Percentiles rank a stretch among this genome's conserved stretches.
Evolutionary conservation across 345 rosid species (phyloP).

Genomic region (Geranium rotundifolium): DNA sequence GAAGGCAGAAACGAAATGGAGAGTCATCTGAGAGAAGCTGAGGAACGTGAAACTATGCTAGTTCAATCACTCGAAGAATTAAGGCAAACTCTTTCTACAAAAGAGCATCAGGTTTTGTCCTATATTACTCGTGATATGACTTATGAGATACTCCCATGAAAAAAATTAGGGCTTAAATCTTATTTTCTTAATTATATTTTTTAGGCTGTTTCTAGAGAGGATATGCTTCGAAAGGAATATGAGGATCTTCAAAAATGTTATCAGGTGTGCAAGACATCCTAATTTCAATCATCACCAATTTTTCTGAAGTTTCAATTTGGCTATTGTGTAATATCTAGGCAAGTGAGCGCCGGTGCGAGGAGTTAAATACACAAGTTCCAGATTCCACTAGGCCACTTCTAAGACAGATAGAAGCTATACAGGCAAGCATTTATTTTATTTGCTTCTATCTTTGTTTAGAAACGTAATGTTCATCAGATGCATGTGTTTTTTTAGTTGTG

Average conservation of each 20-base stretch:
- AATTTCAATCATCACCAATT: background rate
- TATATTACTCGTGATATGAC: background rate
- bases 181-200: constrained; percentile 10
- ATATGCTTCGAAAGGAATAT: constrained; percentile 60
- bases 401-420: constrained; percentile 97
- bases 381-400: constrained; percentile 97
- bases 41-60: constrained; percentile 89
- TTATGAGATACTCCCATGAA: background rate
- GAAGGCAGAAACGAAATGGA: constrained; percentile 88
- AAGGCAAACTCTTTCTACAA: constrained; percentile 82
- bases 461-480: background rate
- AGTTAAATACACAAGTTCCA: constrained; percentile 92
- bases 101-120: constrained; percentile 73
- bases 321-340: constrained; percentile 34
- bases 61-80: constrained; percentile 89
- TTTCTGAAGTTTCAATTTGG: background rate
- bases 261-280: constrained; percentile 35
- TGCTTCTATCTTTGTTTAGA: background rate
- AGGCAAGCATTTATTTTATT: constrained; percentile 30
- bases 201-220: constrained; percentile 78
- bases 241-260: constrained; percentile 90
- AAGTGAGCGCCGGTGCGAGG: constrained; percentile 98
- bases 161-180: constrained; percentile 1
- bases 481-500: background rate
- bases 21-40: constrained; percentile 76